These are phyloP conservation scores for Komagataella kurtzmanii DNA, from an alignment of 805 yeast genomes.

Conservation along the genomic window DNA sequence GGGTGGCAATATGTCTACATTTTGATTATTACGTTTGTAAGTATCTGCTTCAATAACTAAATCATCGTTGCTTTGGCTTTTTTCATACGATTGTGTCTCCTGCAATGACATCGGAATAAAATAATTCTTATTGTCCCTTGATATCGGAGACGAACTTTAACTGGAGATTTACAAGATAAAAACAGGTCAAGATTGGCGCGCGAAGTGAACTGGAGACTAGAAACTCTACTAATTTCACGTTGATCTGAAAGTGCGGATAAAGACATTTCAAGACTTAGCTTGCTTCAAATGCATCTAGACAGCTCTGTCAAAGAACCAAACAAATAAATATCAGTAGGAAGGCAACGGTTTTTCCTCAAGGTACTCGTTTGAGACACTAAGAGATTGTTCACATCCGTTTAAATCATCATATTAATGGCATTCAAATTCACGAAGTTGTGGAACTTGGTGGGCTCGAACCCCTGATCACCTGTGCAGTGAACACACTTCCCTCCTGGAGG, in stretches of 20 bases:
- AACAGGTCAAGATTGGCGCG: neutral
- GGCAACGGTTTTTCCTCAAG: constrained; percentile 12
- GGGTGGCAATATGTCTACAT: constrained; percentile 18
- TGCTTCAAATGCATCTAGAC: neutral
- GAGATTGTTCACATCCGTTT: constrained; percentile 14
- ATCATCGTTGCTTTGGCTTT: constrained; percentile 6
- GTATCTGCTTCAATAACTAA: constrained; percentile 3
- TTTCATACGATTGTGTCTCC: neutral
- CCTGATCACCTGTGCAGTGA: neutral
- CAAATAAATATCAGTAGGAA: constrained; percentile 10
- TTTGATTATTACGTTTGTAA: constrained; percentile 9
- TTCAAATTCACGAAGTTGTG: neutral
- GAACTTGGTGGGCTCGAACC: neutral
- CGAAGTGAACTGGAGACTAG: too few species aligned
- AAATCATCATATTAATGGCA: constrained; percentile 8
- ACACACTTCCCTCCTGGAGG: neutral
- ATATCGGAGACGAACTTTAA: neutral
- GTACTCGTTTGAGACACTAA: constrained; percentile 7
- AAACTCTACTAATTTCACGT: too few species aligned
- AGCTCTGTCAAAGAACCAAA: neutral
- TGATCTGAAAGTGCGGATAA: neutral
- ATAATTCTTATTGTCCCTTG: neutral
- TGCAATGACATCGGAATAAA: neutral
- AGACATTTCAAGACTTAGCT: neutral
- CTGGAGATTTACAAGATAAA: neutral